These are phyloP conservation scores for Claviceps sorghi DNA, from an alignment of 2,329 filamentous ascomycete species.

Conservation along the genomic window DNA sequence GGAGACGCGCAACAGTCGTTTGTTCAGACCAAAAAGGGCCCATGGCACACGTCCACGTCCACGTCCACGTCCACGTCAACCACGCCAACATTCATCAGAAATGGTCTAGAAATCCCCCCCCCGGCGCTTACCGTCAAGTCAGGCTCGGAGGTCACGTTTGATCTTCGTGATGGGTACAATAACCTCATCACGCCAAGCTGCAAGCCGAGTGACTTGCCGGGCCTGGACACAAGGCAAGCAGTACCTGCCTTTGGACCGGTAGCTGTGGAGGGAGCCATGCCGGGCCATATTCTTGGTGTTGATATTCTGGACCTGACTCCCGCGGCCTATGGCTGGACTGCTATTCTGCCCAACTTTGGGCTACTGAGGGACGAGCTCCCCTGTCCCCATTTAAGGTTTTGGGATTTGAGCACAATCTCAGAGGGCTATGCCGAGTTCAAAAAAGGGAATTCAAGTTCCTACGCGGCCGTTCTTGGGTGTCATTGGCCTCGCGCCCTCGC, in stretches of 20 bases:
- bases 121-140: slow-evolving; percentile 32
- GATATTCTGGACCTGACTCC: slow-evolving; percentile 32
- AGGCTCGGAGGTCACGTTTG: slow-evolving; percentile 31
- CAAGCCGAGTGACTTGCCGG: slow-evolving; percentile 22
- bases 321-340: slow-evolving; percentile 33
- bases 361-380: slow-evolving; percentile 33
- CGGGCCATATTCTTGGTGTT: slow-evolving; percentile 36
- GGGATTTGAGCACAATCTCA: slow-evolving; percentile 22
- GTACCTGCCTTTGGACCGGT: slow-evolving; percentile 39
- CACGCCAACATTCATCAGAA: slow-evolving; percentile 25
- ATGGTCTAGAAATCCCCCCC: slow-evolving; percentile 31
- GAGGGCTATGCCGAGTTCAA: slow-evolving; percentile 27
- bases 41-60: slow-evolving; percentile 14
- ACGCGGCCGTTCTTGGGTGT: slow-evolving; percentile 37
- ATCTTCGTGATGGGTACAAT: slow-evolving; percentile 34
- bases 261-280: slow-evolving; percentile 30
- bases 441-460: slow-evolving; percentile 30
- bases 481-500: slow-evolving; percentile 32
- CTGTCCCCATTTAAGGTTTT: slow-evolving; percentile 30
- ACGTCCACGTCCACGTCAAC: slow-evolving; percentile 16
- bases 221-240: slow-evolving; percentile 25
- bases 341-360: slow-evolving; percentile 35
- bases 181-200: slow-evolving; percentile 32
- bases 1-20: neutral
- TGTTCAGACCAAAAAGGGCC: neutral